phyloP scores from a whole-genome alignment of 2,329 filamentous ascomycete species.

The Plenodomus tracheiphilus region DNA sequence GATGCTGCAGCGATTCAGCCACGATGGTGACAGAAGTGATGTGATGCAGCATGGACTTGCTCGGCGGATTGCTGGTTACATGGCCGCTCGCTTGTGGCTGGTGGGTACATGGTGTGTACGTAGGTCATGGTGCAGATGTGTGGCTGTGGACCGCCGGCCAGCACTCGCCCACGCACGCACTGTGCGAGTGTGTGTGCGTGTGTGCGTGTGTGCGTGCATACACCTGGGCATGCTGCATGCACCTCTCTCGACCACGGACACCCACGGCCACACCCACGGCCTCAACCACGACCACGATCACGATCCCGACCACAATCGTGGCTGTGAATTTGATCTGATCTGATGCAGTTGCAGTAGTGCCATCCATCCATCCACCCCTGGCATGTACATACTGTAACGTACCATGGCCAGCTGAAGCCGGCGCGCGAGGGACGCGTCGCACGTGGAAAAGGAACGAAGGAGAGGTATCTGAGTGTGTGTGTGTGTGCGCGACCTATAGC shows the following conservation, averaged over 20 bases:
- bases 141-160: no score
- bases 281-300: no score
- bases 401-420: constrained; percentile 15
- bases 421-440: constrained; percentile 12
- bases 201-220: no score
- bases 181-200: no score
- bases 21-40: constrained; percentile 19
- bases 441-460: constrained; percentile 20
- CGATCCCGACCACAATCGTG: no score
- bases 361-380: no score
- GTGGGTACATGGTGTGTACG: not conserved
- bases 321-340: no score
- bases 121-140: constrained; percentile 9
- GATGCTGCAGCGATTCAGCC: constrained; percentile 29
- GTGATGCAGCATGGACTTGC: constrained; percentile 26
- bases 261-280: no score
- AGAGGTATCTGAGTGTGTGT: not conserved
- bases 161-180: constrained; percentile 6
- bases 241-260: not conserved
- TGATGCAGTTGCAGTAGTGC: no score
- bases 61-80: constrained; percentile 30
- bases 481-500: no score
- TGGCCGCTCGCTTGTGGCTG: constrained; percentile 24
- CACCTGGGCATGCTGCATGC: no score
- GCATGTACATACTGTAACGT: no score